Evolutionary conservation across 352 stramenopile species (phyloP).

Genomic region (Phytopythium ostracodes): DNA sequence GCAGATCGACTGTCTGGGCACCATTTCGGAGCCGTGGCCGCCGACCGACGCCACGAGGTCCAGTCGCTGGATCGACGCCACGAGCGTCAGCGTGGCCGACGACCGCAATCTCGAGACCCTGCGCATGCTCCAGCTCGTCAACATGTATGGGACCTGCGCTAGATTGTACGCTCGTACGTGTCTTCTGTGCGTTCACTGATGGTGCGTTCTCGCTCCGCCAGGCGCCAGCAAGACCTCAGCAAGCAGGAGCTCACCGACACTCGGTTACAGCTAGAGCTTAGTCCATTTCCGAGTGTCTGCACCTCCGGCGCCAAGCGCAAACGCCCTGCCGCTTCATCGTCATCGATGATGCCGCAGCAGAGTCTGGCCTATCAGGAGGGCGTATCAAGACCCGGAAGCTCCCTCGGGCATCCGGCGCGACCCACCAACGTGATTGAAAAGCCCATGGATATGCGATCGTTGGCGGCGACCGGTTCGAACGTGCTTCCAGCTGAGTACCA

Average conservation of each 20-base stretch:
- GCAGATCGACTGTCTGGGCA: slow-evolving; percentile 38
- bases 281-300: not conserved
- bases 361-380: not conserved
- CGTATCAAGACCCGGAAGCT: not conserved
- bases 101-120: slow-evolving; percentile 62
- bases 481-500: slow-evolving; percentile 50
- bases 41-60: slow-evolving; percentile 10
- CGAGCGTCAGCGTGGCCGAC: slow-evolving; percentile 34
- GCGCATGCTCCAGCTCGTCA: slow-evolving; percentile 52
- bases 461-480: not conserved
- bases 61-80: slow-evolving; percentile 31
- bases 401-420: not conserved
- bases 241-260: not conserved
- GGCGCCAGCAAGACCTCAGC: not conserved
- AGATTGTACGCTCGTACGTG: not conserved
- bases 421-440: not conserved
- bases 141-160: slow-evolving; percentile 32
- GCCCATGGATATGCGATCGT: not conserved
- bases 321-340: not conserved
- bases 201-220: too few species aligned
- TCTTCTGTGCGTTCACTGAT: not conserved
- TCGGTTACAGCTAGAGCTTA: not conserved
- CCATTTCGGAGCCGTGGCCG: slow-evolving; percentile 21
- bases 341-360: too few species aligned
- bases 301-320: not conserved